phyloP scores from a whole-genome alignment of 805 yeast genomes.

The Maudiozyma bulderi region DNA sequence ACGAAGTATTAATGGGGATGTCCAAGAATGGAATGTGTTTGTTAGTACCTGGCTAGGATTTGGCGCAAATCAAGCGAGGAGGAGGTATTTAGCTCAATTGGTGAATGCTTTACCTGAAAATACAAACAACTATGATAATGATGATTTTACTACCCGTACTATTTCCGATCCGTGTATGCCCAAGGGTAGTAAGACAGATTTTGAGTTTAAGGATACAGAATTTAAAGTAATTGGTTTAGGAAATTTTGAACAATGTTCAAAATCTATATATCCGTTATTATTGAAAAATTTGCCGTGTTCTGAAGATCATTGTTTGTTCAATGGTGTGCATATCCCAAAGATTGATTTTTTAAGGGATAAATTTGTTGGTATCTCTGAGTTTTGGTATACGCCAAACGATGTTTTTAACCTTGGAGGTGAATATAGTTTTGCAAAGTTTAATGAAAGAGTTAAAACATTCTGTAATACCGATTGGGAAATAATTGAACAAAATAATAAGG shows the following conservation, averaged over 20 bases:
- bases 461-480: conserved; percentile 72
- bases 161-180: conserved; percentile 79
- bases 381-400: conserved; percentile 95
- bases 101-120: conserved; percentile 41
- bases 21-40: conserved; percentile 74
- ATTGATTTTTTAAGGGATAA: conserved; percentile 71
- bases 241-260: conserved; percentile 62
- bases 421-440: conserved; percentile 65
- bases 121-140: conserved; percentile 39
- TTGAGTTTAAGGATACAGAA: conserved; percentile 35
- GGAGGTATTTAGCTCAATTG: conserved; percentile 53
- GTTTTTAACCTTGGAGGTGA: conserved; percentile 83
- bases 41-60: conserved; percentile 96
- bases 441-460: conserved; percentile 53
- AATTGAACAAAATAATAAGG: conserved; percentile 37
- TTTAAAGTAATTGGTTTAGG: conserved; percentile 68
- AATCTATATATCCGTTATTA: conserved; percentile 64
- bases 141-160: conserved; percentile 30
- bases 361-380: conserved; percentile 91
- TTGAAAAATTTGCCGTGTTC: conserved; percentile 72
- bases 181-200: conserved; percentile 41
- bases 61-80: conserved; percentile 91
- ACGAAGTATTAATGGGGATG: conserved; percentile 58
- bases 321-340: conserved; percentile 90
- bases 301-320: conserved; percentile 85